phyloP scores from a whole-genome alignment of 2,329 filamentous ascomycete species.

The Westerdykella sp. region DNA sequence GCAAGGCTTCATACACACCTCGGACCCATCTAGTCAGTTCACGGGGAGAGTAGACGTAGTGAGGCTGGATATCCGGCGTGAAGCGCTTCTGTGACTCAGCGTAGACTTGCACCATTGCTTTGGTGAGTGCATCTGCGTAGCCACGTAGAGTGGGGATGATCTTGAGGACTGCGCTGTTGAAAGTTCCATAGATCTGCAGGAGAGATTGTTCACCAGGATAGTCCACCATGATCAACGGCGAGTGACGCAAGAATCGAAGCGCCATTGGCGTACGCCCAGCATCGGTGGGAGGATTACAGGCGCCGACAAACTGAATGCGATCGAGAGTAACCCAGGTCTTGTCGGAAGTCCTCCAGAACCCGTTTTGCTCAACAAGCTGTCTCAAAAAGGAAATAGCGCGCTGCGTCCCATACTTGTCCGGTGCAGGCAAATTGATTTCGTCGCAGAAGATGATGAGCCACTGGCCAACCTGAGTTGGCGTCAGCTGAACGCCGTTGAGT shows the following conservation, averaged over 20 bases:
- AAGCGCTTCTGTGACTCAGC: slow-evolving; percentile 90
- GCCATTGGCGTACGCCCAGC: slow-evolving; percentile 93
- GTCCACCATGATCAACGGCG: slow-evolving; percentile 98
- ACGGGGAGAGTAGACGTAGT: slow-evolving; percentile 99
- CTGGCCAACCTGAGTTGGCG: slow-evolving; percentile 89
- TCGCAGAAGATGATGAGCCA: slow-evolving; percentile 99
- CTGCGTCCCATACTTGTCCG: slow-evolving; percentile 96
- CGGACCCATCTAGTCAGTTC: slow-evolving; percentile 97
- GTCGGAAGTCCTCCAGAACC: slow-evolving; percentile 96
- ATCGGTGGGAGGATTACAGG: slow-evolving; percentile 97
- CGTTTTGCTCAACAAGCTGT: slow-evolving; percentile 96
- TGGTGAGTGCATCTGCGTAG: slow-evolving; percentile 87
- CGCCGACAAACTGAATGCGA: slow-evolving; percentile 96
- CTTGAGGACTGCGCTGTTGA: slow-evolving; percentile 94
- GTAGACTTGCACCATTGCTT: slow-evolving; percentile 97
- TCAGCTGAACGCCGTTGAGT: slow-evolving; percentile 88
- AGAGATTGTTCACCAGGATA: slow-evolving; percentile 95
- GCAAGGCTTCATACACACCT: slow-evolving; percentile 93
- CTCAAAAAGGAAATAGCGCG: slow-evolving; percentile 95
- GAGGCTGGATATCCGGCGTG: slow-evolving; percentile 92
- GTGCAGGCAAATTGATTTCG: slow-evolving; percentile 97
- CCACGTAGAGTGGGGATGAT: slow-evolving; percentile 92
- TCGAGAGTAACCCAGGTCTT: slow-evolving; percentile 98
- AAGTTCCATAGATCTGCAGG: slow-evolving; percentile 96
- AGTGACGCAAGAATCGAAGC: slow-evolving; percentile 87